phyloP scores from a whole-genome alignment of 2,329 filamentous ascomycete species.

The Aspergillus novofumigatus region DNA sequence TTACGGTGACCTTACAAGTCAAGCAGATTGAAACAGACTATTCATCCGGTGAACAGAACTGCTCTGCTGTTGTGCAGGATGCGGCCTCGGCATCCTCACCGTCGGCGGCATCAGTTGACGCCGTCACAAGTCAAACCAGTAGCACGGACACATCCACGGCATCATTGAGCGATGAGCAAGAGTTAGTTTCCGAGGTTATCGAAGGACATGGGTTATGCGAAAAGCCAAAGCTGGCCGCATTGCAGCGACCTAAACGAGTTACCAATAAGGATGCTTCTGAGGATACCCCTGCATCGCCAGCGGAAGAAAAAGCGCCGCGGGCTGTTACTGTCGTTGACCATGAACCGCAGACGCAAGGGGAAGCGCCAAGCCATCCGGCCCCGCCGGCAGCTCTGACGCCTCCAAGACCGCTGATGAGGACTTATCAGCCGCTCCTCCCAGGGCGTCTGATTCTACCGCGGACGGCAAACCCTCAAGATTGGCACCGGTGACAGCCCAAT shows the following conservation, averaged over 20 bases:
- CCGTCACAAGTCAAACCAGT: conserved; percentile 16
- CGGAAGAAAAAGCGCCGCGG: conserved; percentile 17
- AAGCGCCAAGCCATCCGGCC: conserved; percentile 14
- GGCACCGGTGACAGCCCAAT: not conserved
- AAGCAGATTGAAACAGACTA: not conserved
- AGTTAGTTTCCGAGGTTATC: conserved; percentile 24
- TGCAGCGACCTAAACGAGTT: conserved; percentile 29
- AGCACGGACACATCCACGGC: conserved; percentile 18
- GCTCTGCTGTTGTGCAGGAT: conserved; percentile 13
- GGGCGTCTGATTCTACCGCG: conserved; percentile 3
- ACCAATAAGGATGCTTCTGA: conserved; percentile 22
- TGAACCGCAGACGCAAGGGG: conserved; percentile 24
- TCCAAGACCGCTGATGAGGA: conserved; percentile 5
- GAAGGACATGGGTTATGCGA: conserved; percentile 31
- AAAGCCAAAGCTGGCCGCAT: conserved; percentile 23
- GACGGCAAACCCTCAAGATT: not conserved
- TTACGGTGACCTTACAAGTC: not conserved
- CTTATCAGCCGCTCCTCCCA: conserved; percentile 5
- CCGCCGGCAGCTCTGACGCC: conserved; percentile 5
- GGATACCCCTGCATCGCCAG: conserved; percentile 16
- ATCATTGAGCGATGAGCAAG: conserved; percentile 17
- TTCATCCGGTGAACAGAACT: not conserved
- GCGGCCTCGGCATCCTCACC: conserved; percentile 15
- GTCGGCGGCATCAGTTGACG: conserved; percentile 16
- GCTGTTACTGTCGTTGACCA: conserved; percentile 14